These are phyloP conservation scores for Citrus australasica DNA, from an alignment of 345 rosid genomes.

Conservation along the genomic window DNA sequence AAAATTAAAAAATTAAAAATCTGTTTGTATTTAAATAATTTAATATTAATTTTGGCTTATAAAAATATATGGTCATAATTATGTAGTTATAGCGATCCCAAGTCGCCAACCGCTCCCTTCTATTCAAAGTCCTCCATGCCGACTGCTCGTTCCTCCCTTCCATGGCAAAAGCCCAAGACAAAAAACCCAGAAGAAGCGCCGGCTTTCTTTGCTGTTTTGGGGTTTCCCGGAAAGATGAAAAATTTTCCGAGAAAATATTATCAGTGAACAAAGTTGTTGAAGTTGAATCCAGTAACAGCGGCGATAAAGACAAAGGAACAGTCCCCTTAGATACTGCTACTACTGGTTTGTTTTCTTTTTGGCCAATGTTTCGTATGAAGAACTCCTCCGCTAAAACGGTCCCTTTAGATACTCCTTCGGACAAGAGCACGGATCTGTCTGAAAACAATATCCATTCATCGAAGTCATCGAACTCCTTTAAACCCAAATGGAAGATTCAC, in stretches of 20 bases:
- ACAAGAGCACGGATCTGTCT: neutral
- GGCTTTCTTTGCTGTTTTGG: neutral
- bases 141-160: neutral
- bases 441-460: neutral
- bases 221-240: neutral
- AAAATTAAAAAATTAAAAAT: neutral
- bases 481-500: neutral
- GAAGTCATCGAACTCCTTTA: neutral
- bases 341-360: neutral
- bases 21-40: neutral
- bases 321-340: too few species aligned
- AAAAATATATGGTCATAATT: neutral
- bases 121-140: constrained; percentile 9
- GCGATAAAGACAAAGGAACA: neutral
- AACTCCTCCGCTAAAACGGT: neutral
- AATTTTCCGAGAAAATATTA: neutral
- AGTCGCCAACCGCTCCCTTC: neutral
- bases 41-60: neutral
- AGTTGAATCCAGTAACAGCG: neutral
- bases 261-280: neutral
- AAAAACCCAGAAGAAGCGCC: neutral
- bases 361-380: neutral
- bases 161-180: neutral
- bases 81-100: neutral
- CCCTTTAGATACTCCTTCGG: neutral